Evolutionary conservation across 164 flowering plant species (phyloP).

Genomic region (Pachysandra terminalis): DNA sequence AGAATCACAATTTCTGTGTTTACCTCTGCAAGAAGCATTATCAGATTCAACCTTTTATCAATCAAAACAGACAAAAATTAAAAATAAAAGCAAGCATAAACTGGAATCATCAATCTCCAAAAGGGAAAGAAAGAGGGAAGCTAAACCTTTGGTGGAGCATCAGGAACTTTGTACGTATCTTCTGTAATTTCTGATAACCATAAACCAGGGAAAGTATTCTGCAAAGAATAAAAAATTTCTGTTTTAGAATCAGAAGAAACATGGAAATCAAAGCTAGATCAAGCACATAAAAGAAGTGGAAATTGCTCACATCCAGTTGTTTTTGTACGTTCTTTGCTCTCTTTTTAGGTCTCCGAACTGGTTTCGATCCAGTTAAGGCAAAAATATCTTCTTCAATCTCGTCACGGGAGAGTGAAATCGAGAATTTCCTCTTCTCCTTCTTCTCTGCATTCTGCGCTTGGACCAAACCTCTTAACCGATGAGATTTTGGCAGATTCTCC

Average conservation of each 20-base stretch:
- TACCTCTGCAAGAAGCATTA: too few species aligned
- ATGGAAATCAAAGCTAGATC: background rate
- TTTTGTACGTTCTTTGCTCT: slow-evolving; percentile 29
- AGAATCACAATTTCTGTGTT: too few species aligned
- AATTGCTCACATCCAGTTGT: slow-evolving; percentile 25
- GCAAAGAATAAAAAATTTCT: background rate
- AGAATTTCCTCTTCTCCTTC: slow-evolving; percentile 11
- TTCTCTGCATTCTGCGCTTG: slow-evolving; percentile 5
- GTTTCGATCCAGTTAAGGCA: slow-evolving; percentile 29
- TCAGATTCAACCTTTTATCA: too few species aligned
- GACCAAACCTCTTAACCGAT: background rate
- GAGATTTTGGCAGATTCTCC: background rate
- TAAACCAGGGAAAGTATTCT: slow-evolving; percentile 44
- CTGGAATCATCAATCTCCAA: too few species aligned
- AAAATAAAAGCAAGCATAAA: background rate
- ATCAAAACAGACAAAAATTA: background rate
- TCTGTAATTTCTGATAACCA: slow-evolving; percentile 34
- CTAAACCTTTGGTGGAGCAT: slow-evolving; percentile 35
- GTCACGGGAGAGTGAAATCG: slow-evolving; percentile 17
- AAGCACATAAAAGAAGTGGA: background rate
- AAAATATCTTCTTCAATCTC: slow-evolving; percentile 35
- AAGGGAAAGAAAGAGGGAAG: background rate
- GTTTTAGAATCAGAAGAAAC: background rate
- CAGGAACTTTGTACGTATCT: slow-evolving; percentile 34
- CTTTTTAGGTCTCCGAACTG: slow-evolving; percentile 31